Evolutionary conservation across 805 yeast species (phyloP), one percentile per base, ranked within the genome.

Genomic region (Isabelozyma gotoi): DNA sequence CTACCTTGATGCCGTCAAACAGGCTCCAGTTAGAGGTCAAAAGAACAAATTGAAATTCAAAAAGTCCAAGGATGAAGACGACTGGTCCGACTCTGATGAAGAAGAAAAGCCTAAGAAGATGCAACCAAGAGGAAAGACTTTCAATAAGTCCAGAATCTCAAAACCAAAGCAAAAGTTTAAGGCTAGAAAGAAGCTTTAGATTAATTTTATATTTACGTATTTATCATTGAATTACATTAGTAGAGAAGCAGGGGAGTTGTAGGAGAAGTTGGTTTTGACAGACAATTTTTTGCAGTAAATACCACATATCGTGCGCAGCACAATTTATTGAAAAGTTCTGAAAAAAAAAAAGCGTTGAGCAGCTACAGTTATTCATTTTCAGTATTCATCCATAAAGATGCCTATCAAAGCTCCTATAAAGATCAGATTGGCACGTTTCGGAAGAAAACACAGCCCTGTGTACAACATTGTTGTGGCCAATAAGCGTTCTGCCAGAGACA

Each of bases 11-110:
- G 99, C 99, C 5, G 89, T 94, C 18, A 85, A 81, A 63, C 87
- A 85, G 55, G 97, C 94, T 18, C 98, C 98, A 21, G 82, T 90
- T 3, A 84, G 96, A 66, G 97, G 97, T 45, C 97, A 88, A 73
- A 82, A 81, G 71, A 91, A 91, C 66, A 89, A 82, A 70, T 79
- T 92, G 76, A 92, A 90, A 68, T 92, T 81, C 71, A 88, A 85
- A 68, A 82, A 85, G 62, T 77, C 81, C 39, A 73, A 74, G 42
- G 72, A 73, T 39, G 76, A 76, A 21, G 73, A 68, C 17, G 80
- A 77, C 31, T 59, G 62, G 53, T 62, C 63, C 43, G 79, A 73
- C 38, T 84, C 76, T 47, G 71, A 65, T 31, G 70, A 62, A 35
- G 79, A 73, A 21, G 44, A 40, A 20, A 46, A 45, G 20, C 54